These are phyloP conservation scores for Mrakia hoshinonis DNA, from an alignment of 768 basidiomycete genomes.

Conservation along the genomic window DNA sequence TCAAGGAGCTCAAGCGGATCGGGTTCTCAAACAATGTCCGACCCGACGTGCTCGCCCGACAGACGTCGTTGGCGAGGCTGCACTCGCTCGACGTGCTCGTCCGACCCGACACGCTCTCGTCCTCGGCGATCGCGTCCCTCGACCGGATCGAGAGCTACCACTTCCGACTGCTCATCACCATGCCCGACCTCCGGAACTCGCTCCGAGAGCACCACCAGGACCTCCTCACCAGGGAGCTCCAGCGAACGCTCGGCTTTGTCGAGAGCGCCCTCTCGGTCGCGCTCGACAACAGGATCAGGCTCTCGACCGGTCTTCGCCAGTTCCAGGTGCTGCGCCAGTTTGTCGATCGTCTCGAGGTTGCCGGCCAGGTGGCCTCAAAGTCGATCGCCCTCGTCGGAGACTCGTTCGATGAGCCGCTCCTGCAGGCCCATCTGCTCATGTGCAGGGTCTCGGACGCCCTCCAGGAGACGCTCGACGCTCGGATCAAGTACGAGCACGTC, in stretches of 20 bases:
- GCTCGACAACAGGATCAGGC: conserved; percentile 49
- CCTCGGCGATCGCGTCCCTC: conserved; percentile 44
- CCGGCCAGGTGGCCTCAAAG: background rate
- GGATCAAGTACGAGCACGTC: conserved; percentile 11
- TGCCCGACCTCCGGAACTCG: conserved; percentile 58
- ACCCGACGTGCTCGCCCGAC: conserved; percentile 55
- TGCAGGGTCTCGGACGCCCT: conserved; percentile 23
- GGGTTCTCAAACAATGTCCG: conserved; percentile 68
- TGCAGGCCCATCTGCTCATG: conserved; percentile 10
- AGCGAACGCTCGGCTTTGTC: conserved; percentile 63
- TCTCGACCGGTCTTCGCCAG: conserved; percentile 2
- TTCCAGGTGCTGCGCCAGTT: background rate
- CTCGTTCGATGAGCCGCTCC: background rate
- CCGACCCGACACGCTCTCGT: conserved; percentile 39
- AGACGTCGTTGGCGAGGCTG: conserved; percentile 35
- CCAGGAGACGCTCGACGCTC: conserved; percentile 10
- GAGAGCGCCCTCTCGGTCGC: conserved; percentile 70
- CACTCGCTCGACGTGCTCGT: conserved; percentile 30
- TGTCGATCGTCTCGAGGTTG: conserved; percentile 7
- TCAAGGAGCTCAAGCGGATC: conserved; percentile 73
- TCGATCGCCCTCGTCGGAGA: conserved; percentile 1
- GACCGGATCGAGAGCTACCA: conserved; percentile 34
- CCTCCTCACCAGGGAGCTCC: conserved; percentile 74
- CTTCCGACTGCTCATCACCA: conserved; percentile 50
- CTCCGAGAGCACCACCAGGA: conserved; percentile 69